A percentile compares a stretch with the other conserved stretches of the same genome.
These are phyloP conservation scores for Chrysoporthe austroafricana DNA, from an alignment of 2,329 filamentous ascomycete species.

Conservation along the genomic window DNA sequence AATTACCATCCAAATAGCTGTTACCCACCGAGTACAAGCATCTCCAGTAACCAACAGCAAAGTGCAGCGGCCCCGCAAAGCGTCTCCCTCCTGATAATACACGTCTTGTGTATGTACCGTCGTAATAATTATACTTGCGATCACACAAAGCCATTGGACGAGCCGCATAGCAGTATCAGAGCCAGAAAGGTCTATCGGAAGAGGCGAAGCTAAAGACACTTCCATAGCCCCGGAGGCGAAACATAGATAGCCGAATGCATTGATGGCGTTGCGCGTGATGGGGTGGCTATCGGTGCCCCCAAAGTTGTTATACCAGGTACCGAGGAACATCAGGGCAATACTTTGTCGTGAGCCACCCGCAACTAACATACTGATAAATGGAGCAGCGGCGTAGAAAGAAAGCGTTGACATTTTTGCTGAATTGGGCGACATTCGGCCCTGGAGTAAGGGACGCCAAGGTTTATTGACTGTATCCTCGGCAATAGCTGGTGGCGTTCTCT, in stretches of 20 bases:
- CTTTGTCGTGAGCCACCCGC: not conserved
- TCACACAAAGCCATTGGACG: too few relatives aligned
- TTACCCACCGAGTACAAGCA: too few relatives aligned
- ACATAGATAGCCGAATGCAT: constrained; percentile 29
- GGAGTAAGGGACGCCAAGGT: constrained; percentile 6
- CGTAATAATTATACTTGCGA: too few relatives aligned
- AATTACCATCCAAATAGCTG: too few relatives aligned
- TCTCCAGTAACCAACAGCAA: too few relatives aligned
- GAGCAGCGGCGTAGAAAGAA: too few relatives aligned
- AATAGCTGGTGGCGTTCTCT: not conserved
- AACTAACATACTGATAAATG: not conserved
- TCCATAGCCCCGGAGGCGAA: constrained; percentile 23
- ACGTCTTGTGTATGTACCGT: too few relatives aligned
- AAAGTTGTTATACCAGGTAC: constrained; percentile 29
- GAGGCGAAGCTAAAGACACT: not conserved
- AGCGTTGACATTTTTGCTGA: too few relatives aligned
- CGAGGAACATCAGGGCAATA: constrained; percentile 1
- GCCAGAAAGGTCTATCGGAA: not conserved
- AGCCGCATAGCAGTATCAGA: not conserved
- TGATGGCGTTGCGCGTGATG: constrained; percentile 35
- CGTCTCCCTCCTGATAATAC: too few relatives aligned
- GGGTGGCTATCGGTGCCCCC: constrained; percentile 34
- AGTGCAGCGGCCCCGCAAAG: too few relatives aligned
- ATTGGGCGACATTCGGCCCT: not conserved
- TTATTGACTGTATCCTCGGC: constrained; percentile 7